Evolutionary conservation across 768 basidiomycete species (phyloP), one percentile per base, ranked within the genome.

Genomic region (Melanogaster broomeanus): DNA sequence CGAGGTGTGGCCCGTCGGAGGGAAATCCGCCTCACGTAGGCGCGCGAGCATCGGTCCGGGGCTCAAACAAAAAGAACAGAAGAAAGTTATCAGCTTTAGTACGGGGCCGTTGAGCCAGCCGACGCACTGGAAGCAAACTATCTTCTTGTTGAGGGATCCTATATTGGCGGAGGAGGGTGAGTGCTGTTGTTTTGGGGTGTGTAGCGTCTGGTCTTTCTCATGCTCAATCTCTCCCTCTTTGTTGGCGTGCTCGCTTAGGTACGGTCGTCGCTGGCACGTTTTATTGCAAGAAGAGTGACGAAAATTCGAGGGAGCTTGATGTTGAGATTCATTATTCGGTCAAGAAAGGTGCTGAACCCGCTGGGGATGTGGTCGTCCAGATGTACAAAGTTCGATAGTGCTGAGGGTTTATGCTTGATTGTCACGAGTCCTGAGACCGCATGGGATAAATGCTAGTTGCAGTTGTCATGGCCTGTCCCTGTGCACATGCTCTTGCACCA

Each of bases 81-180:
- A 61, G 18, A 60, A 53, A 15, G 65, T 84, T 8, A 82, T 79
- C 6, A 91, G 88, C 66, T 91, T 99, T 70, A 95, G 91, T 60
- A 98, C 96, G 0, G 92, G 96, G 0, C 94, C 96, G 10, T 73
- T 73, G 60, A 94, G 90, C 51, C 81, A 82, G 21, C 84, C 91
- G 10, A 98, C 95, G 24, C 96, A 99, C 67, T 98, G 96, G 96
- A 94, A 93, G 66, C 96, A 99, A 65, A 93, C 96, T 0, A 60
- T 93, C 3, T 97, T 99, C 70, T 69, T 98, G 58, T 76, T 99
- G 51, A 75, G 81, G 41, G 84, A 93, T 49, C 89, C 92, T 0
- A 80, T 98, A 46, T 63, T 68, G n/a, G 84, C 90, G 2, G 77
- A 80, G 4, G 85, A 90, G 74, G 91, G 91, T 88, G 35, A 15